Percentiles rank a stretch among this genome's conserved stretches.
Conservation (phyloP, 805 yeast genomes). For the Candida schatavii region DNA sequence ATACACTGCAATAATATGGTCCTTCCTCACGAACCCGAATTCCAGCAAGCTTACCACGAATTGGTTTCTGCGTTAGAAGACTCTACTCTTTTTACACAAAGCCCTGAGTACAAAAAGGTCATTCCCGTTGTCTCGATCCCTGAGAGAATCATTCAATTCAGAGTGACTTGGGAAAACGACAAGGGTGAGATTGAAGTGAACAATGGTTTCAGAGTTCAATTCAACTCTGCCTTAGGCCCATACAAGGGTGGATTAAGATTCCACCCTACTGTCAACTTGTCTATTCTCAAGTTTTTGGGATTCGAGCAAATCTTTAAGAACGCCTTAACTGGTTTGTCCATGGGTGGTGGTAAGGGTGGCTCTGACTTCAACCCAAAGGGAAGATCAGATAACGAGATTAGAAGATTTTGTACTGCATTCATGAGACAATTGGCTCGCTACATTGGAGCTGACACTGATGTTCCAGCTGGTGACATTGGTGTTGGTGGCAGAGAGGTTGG, state of each 20-base stretch:
- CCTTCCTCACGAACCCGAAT: conserved; percentile 94
- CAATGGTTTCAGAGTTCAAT: conserved; percentile 97
- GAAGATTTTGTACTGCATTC: conserved; percentile 94
- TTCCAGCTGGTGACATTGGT: conserved; percentile 99
- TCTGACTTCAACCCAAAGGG: conserved; percentile 97
- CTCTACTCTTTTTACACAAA: conserved; percentile 83
- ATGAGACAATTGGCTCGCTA: conserved; percentile 94
- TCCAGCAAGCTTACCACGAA: conserved; percentile 97
- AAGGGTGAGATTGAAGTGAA: conserved; percentile 87
- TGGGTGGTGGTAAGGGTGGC: conserved; percentile 99
- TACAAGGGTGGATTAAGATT: conserved; percentile 98
- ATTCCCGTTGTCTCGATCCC: conserved; percentile 91
- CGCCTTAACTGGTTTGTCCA: conserved; percentile 93
- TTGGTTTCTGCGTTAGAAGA: conserved; percentile 83
- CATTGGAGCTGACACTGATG: conserved; percentile 97
- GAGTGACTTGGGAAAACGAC: conserved; percentile 98
- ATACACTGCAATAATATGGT: conserved; percentile 48
- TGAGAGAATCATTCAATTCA: conserved; percentile 93
- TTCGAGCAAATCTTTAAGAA: conserved; percentile 98
- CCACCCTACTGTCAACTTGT: conserved; percentile 95
- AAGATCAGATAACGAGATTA: conserved; percentile 86
- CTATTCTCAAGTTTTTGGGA: conserved; percentile 93
- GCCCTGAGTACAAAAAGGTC: conserved; percentile 87
- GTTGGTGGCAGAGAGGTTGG: conserved; percentile 97
- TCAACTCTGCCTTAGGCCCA: conserved; percentile 97